A percentile compares a stretch with the other conserved stretches of the same genome.
phyloP scores from a whole-genome alignment of 164 flowering plant genomes.

The Brasenia schreberi region DNA sequence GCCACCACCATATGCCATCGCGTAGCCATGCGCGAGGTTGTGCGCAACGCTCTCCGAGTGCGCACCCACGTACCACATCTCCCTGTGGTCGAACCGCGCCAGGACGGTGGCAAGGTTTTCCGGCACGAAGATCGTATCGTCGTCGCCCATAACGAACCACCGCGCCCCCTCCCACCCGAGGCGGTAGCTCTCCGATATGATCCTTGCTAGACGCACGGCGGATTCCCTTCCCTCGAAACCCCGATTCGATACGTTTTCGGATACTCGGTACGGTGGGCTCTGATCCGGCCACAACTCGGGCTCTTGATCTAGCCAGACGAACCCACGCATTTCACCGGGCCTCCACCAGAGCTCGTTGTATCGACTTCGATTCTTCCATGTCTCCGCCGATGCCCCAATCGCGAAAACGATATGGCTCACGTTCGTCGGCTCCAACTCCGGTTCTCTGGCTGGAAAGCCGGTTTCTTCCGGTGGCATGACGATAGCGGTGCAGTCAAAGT shows the following conservation, averaged over 20 bases:
- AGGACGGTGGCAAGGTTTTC: conserved; percentile 44
- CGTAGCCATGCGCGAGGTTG: conserved; percentile 34
- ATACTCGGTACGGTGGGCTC: conserved; percentile 23
- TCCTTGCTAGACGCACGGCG: conserved; percentile 49
- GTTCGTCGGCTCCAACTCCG: conserved; percentile 14
- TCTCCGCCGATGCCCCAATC: conserved; percentile 31
- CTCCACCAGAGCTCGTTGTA: conserved; percentile 51
- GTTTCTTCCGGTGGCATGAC: neutral
- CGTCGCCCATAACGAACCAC: conserved; percentile 88
- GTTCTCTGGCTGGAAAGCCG: neutral
- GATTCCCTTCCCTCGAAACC: conserved; percentile 10
- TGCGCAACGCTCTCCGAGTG: conserved; percentile 68
- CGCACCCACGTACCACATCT: conserved; percentile 54
- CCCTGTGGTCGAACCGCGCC: conserved; percentile 38
- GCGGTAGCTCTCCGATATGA: conserved; percentile 36
- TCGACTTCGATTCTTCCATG: conserved; percentile 35
- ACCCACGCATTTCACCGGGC: conserved; percentile 37
- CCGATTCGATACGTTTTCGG: conserved; percentile 22
- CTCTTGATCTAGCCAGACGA: conserved; percentile 39
- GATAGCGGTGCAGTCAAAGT: neutral
- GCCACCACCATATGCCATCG: conserved; percentile 73
- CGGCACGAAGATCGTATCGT: conserved; percentile 60
- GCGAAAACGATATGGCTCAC: conserved; percentile 51
- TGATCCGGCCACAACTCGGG: conserved; percentile 13
- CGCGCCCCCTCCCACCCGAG: conserved; percentile 33